These are phyloP conservation scores for Cladophialophora psammophila DNA, from an alignment of 2,329 filamentous ascomycete species.

Conservation along the genomic window DNA sequence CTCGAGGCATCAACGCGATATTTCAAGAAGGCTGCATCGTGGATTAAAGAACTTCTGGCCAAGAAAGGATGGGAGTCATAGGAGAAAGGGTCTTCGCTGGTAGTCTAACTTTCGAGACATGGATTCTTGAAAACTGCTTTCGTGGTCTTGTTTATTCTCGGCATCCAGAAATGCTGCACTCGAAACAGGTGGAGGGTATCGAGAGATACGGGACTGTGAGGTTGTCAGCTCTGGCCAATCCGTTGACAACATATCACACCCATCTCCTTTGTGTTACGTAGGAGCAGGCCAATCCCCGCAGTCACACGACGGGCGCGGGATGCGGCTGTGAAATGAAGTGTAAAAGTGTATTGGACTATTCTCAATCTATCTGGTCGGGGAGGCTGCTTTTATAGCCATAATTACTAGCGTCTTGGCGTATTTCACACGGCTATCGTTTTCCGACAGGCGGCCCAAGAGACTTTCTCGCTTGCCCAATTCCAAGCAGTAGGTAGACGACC, in stretches of 20 bases:
- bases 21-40: constrained; percentile 3
- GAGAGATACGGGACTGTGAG: too few species aligned
- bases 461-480: not conserved
- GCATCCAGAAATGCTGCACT: not conserved
- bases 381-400: too few species aligned
- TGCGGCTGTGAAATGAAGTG: too few species aligned
- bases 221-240: too few species aligned
- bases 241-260: too few species aligned
- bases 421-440: not conserved
- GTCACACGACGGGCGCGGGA: too few species aligned
- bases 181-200: too few species aligned
- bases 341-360: too few species aligned
- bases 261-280: too few species aligned
- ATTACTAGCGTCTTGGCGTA: too few species aligned
- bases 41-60: not conserved
- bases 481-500: not conserved
- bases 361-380: too few species aligned
- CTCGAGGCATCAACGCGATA: not conserved
- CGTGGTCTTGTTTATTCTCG: not conserved
- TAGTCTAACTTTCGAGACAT: not conserved
- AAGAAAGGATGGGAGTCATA: not conserved
- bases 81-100: not conserved
- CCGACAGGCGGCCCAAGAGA: not conserved
- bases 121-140: not conserved
- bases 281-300: too few species aligned